Percentiles rank a stretch among this genome's conserved stretches.
phyloP scores from a whole-genome alignment of 768 basidiomycete genomes.

The Boletellus sp. region DNA sequence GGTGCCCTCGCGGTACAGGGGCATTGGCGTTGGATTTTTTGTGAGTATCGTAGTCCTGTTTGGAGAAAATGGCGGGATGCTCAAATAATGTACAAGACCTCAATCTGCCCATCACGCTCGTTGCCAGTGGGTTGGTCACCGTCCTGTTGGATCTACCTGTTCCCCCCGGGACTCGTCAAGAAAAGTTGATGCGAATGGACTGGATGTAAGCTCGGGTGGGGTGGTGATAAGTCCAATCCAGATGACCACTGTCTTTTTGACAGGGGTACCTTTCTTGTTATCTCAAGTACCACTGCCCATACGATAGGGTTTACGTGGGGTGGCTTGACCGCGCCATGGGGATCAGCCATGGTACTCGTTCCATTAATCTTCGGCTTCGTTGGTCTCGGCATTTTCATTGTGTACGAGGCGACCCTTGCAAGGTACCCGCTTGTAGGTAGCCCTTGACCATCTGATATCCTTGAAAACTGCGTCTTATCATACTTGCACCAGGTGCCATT shows the following conservation, averaged over 20 bases:
- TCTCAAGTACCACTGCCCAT: conserved; percentile 25
- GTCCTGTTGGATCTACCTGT: conserved; percentile 33
- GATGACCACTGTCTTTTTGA: not conserved
- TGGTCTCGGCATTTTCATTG: conserved; percentile 35
- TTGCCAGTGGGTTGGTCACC: conserved; percentile 21
- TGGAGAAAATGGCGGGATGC: no score
- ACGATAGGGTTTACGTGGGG: conserved; percentile 40
- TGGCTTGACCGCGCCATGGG: conserved; percentile 41
- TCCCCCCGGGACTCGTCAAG: conserved; percentile 28
- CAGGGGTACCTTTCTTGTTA: conserved; percentile 37
- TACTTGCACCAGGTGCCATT: conserved; percentile 31
- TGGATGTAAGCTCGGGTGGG: conserved; percentile 29
- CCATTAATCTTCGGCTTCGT: conserved; percentile 40
- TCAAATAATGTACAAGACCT: conserved; percentile 29
- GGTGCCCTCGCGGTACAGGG: conserved; percentile 33
- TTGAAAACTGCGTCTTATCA: not conserved
- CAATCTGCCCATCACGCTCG: conserved; percentile 35
- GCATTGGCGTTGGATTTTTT: conserved; percentile 44
- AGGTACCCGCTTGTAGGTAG: conserved; percentile 32
- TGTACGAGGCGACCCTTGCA: conserved; percentile 36
- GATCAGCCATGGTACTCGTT: conserved; percentile 36
- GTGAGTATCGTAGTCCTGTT: conserved; percentile 16
- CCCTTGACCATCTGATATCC: not conserved
- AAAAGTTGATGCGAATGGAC: conserved; percentile 37
- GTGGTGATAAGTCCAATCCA: not conserved